Conservation (phyloP, 2,329 filamentous ascomycete species). For the Epichloe aotearoae region DNA sequence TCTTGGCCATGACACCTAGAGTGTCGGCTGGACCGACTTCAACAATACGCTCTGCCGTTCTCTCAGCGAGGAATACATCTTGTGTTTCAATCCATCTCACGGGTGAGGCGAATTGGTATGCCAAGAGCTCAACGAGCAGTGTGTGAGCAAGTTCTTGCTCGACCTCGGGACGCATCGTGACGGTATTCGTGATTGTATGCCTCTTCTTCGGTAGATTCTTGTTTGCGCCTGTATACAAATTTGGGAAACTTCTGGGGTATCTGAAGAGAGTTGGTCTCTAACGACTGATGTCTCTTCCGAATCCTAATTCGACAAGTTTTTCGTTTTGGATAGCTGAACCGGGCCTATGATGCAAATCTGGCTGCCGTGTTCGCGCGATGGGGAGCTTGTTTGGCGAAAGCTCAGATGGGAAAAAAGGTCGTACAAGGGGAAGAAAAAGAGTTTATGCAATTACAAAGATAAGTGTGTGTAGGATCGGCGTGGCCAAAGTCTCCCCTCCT, state of each 20-base stretch:
- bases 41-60: slow-evolving; percentile 91
- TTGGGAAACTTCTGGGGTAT: not conserved
- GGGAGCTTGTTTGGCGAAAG: slow-evolving; percentile 7
- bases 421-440: slow-evolving; percentile 6
- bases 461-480: slow-evolving; percentile 12
- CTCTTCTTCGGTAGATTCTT: not conserved
- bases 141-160: slow-evolving; percentile 99
- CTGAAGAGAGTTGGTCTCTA: not conserved
- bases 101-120: slow-evolving; percentile 97
- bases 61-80: slow-evolving; percentile 96
- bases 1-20: slow-evolving; percentile 91
- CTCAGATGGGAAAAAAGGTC: slow-evolving; percentile 9
- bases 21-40: slow-evolving; percentile 96
- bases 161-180: slow-evolving; percentile 88
- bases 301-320: not conserved
- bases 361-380: slow-evolving; percentile 1
- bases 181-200: slow-evolving; percentile 5
- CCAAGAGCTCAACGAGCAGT: slow-evolving; percentile 93
- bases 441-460: slow-evolving; percentile 5
- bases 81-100: slow-evolving; percentile 99
- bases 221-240: not conserved
- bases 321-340: not conserved
- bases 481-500: slow-evolving; percentile 13
- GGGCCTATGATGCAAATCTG: not conserved
- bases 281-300: not conserved